Percentiles rank a stretch among this genome's conserved stretches.
Evolutionary conservation across 2,329 filamentous ascomycete genomes (phyloP).

Genomic region (Atkinsonella texensis): DNA sequence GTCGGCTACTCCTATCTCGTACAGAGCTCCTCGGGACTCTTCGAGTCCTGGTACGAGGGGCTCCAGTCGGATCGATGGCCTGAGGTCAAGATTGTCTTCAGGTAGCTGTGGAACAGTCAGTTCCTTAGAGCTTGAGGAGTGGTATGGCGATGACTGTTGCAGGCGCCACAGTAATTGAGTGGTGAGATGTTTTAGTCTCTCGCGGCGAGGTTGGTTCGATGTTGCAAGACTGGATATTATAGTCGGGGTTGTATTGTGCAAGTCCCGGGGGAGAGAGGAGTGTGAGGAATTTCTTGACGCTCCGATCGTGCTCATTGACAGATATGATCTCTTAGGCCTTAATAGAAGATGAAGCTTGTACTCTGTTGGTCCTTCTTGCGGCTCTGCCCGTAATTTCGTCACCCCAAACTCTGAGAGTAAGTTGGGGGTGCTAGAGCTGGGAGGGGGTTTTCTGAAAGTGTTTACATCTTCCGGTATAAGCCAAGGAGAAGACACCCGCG

Average conservation of each 20-base stretch:
- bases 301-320: conserved; percentile 50
- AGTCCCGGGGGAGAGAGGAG: conserved; percentile 3
- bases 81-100: conserved; percentile 40
- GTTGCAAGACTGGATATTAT: conserved; percentile 23
- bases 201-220: conserved; percentile 62
- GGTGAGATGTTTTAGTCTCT: conserved; percentile 79
- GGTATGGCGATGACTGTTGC: conserved; percentile 88
- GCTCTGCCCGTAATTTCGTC: conserved; percentile 74
- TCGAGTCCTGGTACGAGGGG: conserved; percentile 70
- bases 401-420: conserved; percentile 50
- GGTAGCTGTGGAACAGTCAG: conserved; percentile 66
- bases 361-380: conserved; percentile 87
- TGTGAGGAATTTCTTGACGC: conserved; percentile 2
- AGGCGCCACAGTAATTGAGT: conserved; percentile 91
- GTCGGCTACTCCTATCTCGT: conserved; percentile 93
- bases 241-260: conserved; percentile 9
- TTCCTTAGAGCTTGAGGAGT: conserved; percentile 66
- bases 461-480: conserved; percentile 40
- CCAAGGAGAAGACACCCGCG: conserved; percentile 86
- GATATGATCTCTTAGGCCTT: conserved; percentile 63
- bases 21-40: conserved; percentile 84
- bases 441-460: conserved; percentile 21
- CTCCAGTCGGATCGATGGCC: conserved; percentile 34
- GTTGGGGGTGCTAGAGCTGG: conserved; percentile 19
- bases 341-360: conserved; percentile 91